phyloP scores from a whole-genome alignment of 495 filamentous ascomycete species.

The Elasticomyces elasticus region DNA sequence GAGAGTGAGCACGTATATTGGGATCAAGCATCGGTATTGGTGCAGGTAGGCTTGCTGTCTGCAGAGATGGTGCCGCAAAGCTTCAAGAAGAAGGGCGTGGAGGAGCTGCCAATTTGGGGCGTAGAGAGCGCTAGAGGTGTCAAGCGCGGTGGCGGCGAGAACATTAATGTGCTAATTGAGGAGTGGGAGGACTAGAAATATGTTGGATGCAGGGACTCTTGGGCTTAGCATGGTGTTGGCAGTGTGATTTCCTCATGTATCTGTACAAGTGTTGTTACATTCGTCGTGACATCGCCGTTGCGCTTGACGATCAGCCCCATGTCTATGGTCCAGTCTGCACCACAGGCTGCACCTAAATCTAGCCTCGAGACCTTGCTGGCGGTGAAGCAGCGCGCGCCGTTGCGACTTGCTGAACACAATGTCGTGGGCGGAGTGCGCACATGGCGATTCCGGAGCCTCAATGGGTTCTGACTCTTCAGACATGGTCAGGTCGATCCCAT shows the following conservation, averaged over 20 bases:
- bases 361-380: no score
- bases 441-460: no score
- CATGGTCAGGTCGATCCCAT: no score
- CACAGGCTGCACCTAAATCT: no score
- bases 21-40: constrained; percentile 75
- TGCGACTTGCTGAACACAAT: no score
- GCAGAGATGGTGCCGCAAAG: constrained; percentile 43
- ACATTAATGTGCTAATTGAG: constrained; percentile 43
- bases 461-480: no score
- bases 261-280: not conserved
- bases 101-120: constrained; percentile 61
- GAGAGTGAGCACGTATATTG: constrained; percentile 80
- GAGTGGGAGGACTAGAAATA: constrained; percentile 6
- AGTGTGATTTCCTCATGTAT: not conserved
- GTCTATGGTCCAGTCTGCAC: no score
- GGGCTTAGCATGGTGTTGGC: not conserved
- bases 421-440: no score
- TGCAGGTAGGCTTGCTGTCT: constrained; percentile 67
- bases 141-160: constrained; percentile 39
- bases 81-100: constrained; percentile 39
- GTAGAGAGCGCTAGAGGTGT: constrained; percentile 57
- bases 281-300: not conserved
- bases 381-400: no score
- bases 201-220: not conserved
- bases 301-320: no score